Conservation (phyloP, 768 basidiomycete genomes). For the Phylloporus sp. region DNA sequence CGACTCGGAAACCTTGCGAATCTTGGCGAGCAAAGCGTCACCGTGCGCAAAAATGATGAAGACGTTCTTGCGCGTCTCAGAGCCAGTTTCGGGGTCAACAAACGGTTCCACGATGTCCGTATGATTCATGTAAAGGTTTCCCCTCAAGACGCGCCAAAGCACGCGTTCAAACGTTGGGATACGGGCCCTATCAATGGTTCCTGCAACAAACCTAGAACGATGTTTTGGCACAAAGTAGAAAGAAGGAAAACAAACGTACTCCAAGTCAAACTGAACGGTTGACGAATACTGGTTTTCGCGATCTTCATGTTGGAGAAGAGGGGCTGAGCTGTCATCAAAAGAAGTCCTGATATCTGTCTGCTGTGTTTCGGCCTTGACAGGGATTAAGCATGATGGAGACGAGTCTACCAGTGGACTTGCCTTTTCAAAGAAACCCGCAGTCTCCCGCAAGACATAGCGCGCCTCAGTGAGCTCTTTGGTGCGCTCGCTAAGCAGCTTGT, state of each 20-base stretch:
- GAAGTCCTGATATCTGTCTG: slow-evolving; percentile 80
- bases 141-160: slow-evolving; percentile 95
- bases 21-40: slow-evolving; percentile 87
- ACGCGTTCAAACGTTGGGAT: slow-evolving; percentile 95
- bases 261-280: slow-evolving; percentile 76
- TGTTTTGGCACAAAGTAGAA: background rate
- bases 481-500: slow-evolving; percentile 82
- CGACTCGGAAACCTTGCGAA: slow-evolving; percentile 97
- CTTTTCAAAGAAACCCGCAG: slow-evolving; percentile 92
- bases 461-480: slow-evolving; percentile 89
- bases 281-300: slow-evolving; percentile 60
- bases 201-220: slow-evolving; percentile 79
- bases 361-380: slow-evolving; percentile 66
- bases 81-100: slow-evolving; percentile 77
- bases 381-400: slow-evolving; percentile 6
- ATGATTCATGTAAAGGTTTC: slow-evolving; percentile 99
- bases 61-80: slow-evolving; percentile 92
- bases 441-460: slow-evolving; percentile 90
- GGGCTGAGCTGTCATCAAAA: slow-evolving; percentile 88
- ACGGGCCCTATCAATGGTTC: slow-evolving; percentile 90
- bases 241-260: slow-evolving; percentile 46
- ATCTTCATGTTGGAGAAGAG: slow-evolving; percentile 89
- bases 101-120: slow-evolving; percentile 93
- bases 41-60: slow-evolving; percentile 99
- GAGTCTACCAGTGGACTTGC: slow-evolving; percentile 35